phyloP scores from a whole-genome alignment of 345 rosid species.

The Euphorbia lathyris region DNA sequence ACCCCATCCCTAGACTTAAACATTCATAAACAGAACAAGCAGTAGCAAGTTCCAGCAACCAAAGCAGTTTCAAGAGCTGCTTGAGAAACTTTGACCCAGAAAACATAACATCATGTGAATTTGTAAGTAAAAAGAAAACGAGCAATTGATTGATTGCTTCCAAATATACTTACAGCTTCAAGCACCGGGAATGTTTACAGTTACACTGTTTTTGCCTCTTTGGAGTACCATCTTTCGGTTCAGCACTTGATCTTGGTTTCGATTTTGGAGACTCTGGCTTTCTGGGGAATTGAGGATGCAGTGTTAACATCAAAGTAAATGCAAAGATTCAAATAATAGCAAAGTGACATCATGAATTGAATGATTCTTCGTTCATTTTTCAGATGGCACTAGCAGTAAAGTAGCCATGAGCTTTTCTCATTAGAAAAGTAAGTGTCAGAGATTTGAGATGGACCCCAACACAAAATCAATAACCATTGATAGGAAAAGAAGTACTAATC shows the following conservation, averaged over 20 bases:
- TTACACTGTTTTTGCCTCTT: slow-evolving; percentile 96
- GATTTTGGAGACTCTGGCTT: slow-evolving; percentile 83
- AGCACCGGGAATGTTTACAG: slow-evolving; percentile 95
- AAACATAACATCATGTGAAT: background rate
- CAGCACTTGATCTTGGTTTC: slow-evolving; percentile 58
- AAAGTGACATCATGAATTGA: background rate
- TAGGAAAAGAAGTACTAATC: background rate
- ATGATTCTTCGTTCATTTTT: background rate
- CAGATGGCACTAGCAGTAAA: too few relatives aligned
- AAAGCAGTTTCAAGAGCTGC: background rate
- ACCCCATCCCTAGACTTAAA: background rate
- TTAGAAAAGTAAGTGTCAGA: background rate
- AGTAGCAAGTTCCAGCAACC: background rate
- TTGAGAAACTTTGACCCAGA: background rate
- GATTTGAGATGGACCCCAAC: slow-evolving; percentile 5
- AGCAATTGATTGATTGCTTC: background rate
- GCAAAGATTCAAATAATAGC: background rate
- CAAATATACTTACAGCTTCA: slow-evolving; percentile 73
- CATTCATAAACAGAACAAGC: slow-evolving; percentile 1
- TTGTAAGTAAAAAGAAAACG: background rate
- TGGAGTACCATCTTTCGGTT: slow-evolving; percentile 83
- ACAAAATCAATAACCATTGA: background rate
- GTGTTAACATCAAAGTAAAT: background rate
- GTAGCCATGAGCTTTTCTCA: too few relatives aligned
- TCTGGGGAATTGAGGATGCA: slow-evolving; percentile 31